phyloP scores from a whole-genome alignment of 1,139 yeast species.

The Pichia cactophila region DNA sequence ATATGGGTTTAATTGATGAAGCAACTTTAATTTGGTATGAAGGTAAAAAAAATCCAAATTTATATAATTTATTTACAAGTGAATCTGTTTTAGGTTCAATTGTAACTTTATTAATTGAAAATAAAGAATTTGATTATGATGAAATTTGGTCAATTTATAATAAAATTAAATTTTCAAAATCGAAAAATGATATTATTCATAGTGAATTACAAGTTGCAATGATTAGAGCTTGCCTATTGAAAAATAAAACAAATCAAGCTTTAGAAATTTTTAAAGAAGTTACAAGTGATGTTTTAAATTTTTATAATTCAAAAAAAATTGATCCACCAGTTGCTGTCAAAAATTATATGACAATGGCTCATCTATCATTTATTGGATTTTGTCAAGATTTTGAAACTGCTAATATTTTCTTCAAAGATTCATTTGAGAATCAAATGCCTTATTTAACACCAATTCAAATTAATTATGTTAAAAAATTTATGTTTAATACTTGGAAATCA shows the following conservation, averaged over 20 bases:
- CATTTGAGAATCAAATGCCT: constrained; percentile 58
- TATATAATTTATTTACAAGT: constrained; percentile 30
- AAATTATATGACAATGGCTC: constrained; percentile 54
- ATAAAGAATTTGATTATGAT: constrained; percentile 52
- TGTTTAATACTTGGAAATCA: constrained; percentile 53
- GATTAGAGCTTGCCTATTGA: constrained; percentile 49
- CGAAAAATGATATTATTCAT: constrained; percentile 29
- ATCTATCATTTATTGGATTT: constrained; percentile 71
- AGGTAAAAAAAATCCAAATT: constrained; percentile 28
- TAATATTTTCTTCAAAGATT: constrained; percentile 64
- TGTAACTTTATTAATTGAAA: constrained; percentile 57
- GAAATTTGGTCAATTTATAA: constrained; percentile 44
- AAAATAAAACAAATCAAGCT: constrained; percentile 44
- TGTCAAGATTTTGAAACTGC: constrained; percentile 70
- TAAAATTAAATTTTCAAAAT: constrained; percentile 29
- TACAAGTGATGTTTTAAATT: constrained; percentile 29
- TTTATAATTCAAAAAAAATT: constrained; percentile 13
- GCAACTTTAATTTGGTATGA: constrained; percentile 46
- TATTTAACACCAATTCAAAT: constrained; percentile 67
- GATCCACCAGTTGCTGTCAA: constrained; percentile 21
- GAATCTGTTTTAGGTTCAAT: constrained; percentile 62
- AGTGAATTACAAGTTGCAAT: constrained; percentile 51
- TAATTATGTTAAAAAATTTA: constrained; percentile 60
- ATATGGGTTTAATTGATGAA: constrained; percentile 42
- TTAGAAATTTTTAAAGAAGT: constrained; percentile 40